These are phyloP conservation scores for Fonsecaea monophora DNA, from an alignment of 2,329 filamentous ascomycete genomes.

Conservation along the genomic window DNA sequence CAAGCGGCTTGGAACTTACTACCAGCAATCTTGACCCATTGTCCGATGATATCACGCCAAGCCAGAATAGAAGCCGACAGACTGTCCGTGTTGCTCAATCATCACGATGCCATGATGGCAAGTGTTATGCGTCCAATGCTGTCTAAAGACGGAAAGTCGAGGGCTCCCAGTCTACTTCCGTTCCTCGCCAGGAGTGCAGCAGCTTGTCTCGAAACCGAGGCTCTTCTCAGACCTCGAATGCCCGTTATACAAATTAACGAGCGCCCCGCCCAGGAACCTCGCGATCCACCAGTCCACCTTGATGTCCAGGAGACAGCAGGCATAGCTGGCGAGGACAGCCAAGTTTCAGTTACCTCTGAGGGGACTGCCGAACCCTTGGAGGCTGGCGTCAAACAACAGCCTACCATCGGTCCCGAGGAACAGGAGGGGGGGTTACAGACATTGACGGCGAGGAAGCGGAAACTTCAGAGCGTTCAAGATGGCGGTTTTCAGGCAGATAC, in stretches of 20 bases:
- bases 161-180: conserved; percentile 77
- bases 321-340: conserved; percentile 9
- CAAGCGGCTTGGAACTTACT: conserved; percentile 68
- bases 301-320: conserved; percentile 4
- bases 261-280: neutral
- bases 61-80: conserved; percentile 74
- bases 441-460: conserved; percentile 15
- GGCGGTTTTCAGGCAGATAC: neutral
- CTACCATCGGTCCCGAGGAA: neutral
- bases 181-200: conserved; percentile 73
- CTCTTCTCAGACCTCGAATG: conserved; percentile 65
- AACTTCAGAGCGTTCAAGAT: conserved; percentile 4
- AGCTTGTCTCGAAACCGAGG: conserved; percentile 65
- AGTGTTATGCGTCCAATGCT: conserved; percentile 81
- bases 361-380: conserved; percentile 54
- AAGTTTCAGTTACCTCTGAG: conserved; percentile 54
- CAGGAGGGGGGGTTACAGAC: neutral
- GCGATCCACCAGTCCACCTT: neutral
- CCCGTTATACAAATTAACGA: conserved; percentile 47
- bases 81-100: conserved; percentile 73
- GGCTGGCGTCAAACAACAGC: conserved; percentile 42
- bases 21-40: conserved; percentile 61
- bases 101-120: conserved; percentile 76
- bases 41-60: conserved; percentile 62
- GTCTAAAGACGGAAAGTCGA: conserved; percentile 65